Evolutionary conservation across 257 asterid genomes (phyloP), one percentile per base, ranked within the genome.

Genomic region (Gentiana straminea): DNA sequence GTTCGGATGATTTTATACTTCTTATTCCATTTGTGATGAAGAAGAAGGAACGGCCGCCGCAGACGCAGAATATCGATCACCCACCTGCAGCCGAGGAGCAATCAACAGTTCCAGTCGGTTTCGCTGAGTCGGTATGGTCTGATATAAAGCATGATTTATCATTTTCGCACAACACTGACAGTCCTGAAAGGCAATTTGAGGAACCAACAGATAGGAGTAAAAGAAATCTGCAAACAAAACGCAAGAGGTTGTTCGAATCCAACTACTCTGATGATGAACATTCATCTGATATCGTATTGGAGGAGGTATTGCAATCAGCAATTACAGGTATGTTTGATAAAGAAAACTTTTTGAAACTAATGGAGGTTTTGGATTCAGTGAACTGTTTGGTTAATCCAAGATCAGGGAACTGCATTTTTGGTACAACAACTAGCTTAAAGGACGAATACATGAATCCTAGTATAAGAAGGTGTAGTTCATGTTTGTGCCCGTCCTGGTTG

Each of bases 401-500:
- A 57, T 68, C 78, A 62, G 89, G 88, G 39, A 66, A 61, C 39
- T 89, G 95, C 57, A 64, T 78, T 66, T 59, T 77, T 59, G 70
- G 65, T 58, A 73, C 65, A 67, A 74, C 65, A 67, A 74, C 65
- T 64, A 68, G 15, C 55, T 36, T 37, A 56, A 61, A 50, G 58
- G 69, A 62, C 58, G 13, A 56, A 10, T 68, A 55, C 57, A 60
- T 56, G 63, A 70, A 74, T 43, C 68, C 75, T 56, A 55, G 75
- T 67, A 50, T 67, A 12, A 72, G 68, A 67, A 58, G 34, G 54
- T 55, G 33, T 55, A 70, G 52, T 63, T 64, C 34, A 51, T 89
- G 97, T 62, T 43, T 58, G 48, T 89, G 97, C 71, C 93, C 97
- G 52, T 33, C 64, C 35, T 86, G 95, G 94, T 61, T 86, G 83